Conservation (phyloP, 2,329 filamentous ascomycete species). For the Pseudodiploospora longispora region DNA sequence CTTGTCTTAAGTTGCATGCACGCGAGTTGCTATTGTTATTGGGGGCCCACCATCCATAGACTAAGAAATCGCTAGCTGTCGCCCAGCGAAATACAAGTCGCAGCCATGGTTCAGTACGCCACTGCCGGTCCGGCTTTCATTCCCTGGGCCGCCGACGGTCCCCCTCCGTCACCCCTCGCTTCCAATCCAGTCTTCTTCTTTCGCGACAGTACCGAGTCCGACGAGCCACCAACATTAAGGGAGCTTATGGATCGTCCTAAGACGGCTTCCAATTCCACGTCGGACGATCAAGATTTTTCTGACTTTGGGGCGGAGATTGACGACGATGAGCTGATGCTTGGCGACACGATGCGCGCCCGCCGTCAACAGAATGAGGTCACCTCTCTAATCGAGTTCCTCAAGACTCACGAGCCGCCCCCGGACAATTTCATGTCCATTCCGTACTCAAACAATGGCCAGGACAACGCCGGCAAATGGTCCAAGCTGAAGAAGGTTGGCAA, state of each 20-base stretch:
- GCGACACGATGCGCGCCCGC: conserved; percentile 11
- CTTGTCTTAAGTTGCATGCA: neutral
- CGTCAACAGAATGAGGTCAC: conserved; percentile 20
- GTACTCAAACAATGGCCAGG: conserved; percentile 19
- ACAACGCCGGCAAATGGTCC: conserved; percentile 31
- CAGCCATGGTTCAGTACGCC: neutral
- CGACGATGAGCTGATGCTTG: conserved; percentile 10
- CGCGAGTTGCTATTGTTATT: neutral
- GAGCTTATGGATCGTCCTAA: conserved; percentile 1
- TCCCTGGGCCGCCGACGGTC: conserved; percentile 7
- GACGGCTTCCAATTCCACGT: neutral
- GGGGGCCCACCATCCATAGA: too few relatives aligned
- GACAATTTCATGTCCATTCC: conserved; percentile 43
- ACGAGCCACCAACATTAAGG: neutral
- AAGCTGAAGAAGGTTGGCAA: conserved; percentile 33
- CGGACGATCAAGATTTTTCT: neutral
- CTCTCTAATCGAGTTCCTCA: conserved; percentile 41
- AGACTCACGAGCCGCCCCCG: conserved; percentile 38
- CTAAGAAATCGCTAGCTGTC: too few relatives aligned
- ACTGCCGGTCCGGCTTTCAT: conserved; percentile 4
- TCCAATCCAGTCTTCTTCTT: conserved; percentile 8
- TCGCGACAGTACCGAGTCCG: conserved; percentile 6
- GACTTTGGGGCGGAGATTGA: neutral
- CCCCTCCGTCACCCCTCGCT: conserved; percentile 9
- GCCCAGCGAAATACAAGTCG: too few relatives aligned